Evolutionary conservation across 768 basidiomycete genomes (phyloP), one percentile per base, ranked within the genome.

Genomic region (Russula sp.): DNA sequence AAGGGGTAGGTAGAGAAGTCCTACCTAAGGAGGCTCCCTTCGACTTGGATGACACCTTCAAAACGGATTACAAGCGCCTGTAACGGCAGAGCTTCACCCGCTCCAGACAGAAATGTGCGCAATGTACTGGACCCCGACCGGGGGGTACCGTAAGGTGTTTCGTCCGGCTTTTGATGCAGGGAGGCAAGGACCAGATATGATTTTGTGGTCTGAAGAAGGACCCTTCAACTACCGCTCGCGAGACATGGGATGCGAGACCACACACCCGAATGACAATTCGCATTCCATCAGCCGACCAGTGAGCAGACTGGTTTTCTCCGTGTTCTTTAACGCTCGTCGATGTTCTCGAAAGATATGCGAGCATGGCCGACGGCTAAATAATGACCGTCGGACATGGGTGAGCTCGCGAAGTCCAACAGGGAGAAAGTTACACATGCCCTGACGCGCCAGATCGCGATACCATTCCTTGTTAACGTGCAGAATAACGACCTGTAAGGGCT

Each of bases 221-320:
- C 20, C 51, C 48, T 40, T 62, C 40, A n/a, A 44, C 27, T 45
- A 16, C 40, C 10, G 13, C 50, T 59, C 37, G 5, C 22, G 50
- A 53, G 8, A 39, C 32, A 34, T 6, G 18, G 40, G 13, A 39
- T 2, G 37, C 1, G 22, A 49, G 44, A 39, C 20, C 6, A 73
- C 85, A 59, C 61, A 90, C 94, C 75, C 89, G 84, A 22, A 98
- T 82, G 57, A 94, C 83, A 53, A 98, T 84, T 68, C 85, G 80
- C 69, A 79, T 79, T 39, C 89, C 87, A 72, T 94, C 92, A 57
- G 87, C 86, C 18, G 93, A 85, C 94, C 94, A 98, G 69, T 84
- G 81, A 13, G 83, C 84, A 57, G 81, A 75, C 20, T 79, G 65
- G 68, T 94, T 96, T 69, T 86, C 82, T n/a, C 94, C 94, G 71